phyloP scores from a whole-genome alignment of 2,329 filamentous ascomycete species.

The Botryotinia narcissicola region DNA sequence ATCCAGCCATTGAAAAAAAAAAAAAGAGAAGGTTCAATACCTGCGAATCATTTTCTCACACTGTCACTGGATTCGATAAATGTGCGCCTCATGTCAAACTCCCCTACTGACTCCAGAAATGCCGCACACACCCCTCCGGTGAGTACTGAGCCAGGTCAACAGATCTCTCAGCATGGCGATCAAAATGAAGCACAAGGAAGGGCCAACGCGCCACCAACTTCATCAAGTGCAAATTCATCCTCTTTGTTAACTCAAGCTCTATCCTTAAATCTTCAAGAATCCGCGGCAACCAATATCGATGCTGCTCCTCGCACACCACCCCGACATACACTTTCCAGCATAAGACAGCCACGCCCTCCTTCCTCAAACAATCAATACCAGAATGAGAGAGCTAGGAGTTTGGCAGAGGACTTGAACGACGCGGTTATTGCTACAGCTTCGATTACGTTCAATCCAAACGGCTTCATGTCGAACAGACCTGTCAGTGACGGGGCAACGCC shows the following conservation, averaged over 20 bases:
- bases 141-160: conserved; percentile 32
- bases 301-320: neutral
- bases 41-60: conserved; percentile 38
- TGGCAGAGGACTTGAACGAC: conserved; percentile 14
- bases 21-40: conserved; percentile 25
- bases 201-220: conserved; percentile 24
- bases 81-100: conserved; percentile 40
- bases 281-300: conserved; percentile 4
- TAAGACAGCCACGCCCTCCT: conserved; percentile 2
- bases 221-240: conserved; percentile 26
- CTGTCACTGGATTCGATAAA: conserved; percentile 37
- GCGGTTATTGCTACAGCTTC: conserved; percentile 27
- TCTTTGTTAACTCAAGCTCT: conserved; percentile 37
- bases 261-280: conserved; percentile 23
- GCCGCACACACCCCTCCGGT: conserved; percentile 36
- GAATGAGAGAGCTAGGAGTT: conserved; percentile 24
- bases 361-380: conserved; percentile 20
- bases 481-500: conserved; percentile 26
- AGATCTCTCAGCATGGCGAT: conserved; percentile 29
- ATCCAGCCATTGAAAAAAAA: conserved; percentile 23
- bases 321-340: conserved; percentile 11
- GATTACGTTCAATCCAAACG: conserved; percentile 18
- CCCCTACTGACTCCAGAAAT: conserved; percentile 38
- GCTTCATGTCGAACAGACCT: conserved; percentile 5
- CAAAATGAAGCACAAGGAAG: conserved; percentile 28